Evolutionary conservation across 495 filamentous ascomycete species (phyloP), one percentile per base, ranked within the genome.

Genomic region (Amphirosellinia nigrospora): DNA sequence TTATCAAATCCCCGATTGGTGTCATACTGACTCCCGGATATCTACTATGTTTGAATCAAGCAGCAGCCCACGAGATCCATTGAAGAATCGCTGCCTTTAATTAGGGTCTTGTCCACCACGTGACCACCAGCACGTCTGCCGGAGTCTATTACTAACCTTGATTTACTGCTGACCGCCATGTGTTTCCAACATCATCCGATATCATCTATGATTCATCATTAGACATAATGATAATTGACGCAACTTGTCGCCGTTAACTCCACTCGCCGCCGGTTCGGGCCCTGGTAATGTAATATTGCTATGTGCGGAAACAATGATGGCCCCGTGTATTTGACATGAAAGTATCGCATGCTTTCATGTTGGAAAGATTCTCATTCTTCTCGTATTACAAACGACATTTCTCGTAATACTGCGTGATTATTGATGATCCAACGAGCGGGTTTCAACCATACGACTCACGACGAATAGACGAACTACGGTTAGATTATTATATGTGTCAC

Each of bases 201-300:
- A 53, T 53, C 3, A 6, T 53, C 11, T 16, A 53, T 53, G 50
- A 53, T 53, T 53, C 50, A 53, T 53, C 4, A 53, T 53, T 53
- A 28, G 13, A 53, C 50, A 53, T 53, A 23, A 53, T 53, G 50
- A 53, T 53, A 53, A 30, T 30, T 26, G 26, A 26, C 26, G 21
- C 21, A 28, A 23, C 21, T 4, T 23, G 10, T 52, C 48, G 23
- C 21, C 10, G 50, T 16, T 30, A 53, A 16, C 26, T 53, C 26
- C 50, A 30, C 26, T 26, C 50, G 1, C 50, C 6, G 23, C 26
- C 26, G 50, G 26, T 53, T 30, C 50, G 50, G 50, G 50, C 2
- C 13, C 30, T 28, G 26, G 26, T 30, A 53, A 16, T 26, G 26
- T 53, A 1, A 11, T 16, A 30, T 53, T 30, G 26, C 6, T 26